phyloP scores from a whole-genome alignment of 164 flowering plant species.

The Piper longum region DNA sequence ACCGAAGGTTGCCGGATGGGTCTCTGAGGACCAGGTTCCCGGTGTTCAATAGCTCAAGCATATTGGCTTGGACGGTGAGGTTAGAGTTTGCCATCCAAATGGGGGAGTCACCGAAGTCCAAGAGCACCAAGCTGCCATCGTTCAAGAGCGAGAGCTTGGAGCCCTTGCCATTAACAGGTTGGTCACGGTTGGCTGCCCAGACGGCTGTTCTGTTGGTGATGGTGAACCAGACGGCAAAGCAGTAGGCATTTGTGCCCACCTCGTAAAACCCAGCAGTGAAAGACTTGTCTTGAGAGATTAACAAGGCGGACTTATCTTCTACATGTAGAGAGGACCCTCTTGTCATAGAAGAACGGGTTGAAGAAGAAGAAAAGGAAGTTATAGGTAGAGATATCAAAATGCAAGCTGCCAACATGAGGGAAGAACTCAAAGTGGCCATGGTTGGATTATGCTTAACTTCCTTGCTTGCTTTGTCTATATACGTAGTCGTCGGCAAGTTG shows the following conservation, averaged over 20 bases:
- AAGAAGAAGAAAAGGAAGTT: neutral
- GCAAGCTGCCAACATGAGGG: neutral
- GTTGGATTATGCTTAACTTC: too few species aligned
- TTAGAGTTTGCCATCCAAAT: slow-evolving; percentile 10
- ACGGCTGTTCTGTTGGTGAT: slow-evolving; percentile 7
- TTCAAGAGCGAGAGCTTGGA: slow-evolving; percentile 2
- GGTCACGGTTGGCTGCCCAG: slow-evolving; percentile 15
- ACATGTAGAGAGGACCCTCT: slow-evolving; percentile 10
- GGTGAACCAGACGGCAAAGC: slow-evolving; percentile 16
- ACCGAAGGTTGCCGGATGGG: neutral
- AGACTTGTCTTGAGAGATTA: slow-evolving; percentile 10
- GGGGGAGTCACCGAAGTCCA: slow-evolving; percentile 4
- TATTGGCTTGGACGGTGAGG: neutral
- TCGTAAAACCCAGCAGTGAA: slow-evolving; percentile 11
- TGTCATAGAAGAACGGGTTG: neutral
- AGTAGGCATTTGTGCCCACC: slow-evolving; percentile 12
- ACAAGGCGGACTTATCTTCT: slow-evolving; percentile 7
- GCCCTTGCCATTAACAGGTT: slow-evolving; percentile 7
- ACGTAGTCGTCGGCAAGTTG: too few species aligned
- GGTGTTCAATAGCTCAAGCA: slow-evolving; percentile 7
- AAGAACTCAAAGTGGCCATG: neutral
- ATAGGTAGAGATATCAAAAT: neutral
- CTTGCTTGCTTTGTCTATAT: too few species aligned
- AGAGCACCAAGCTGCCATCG: slow-evolving; percentile 8
- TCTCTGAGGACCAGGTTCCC: slow-evolving; percentile 9